Evolutionary conservation across 257 asterid genomes (phyloP).

Genomic region (Solanum neorickii): DNA sequence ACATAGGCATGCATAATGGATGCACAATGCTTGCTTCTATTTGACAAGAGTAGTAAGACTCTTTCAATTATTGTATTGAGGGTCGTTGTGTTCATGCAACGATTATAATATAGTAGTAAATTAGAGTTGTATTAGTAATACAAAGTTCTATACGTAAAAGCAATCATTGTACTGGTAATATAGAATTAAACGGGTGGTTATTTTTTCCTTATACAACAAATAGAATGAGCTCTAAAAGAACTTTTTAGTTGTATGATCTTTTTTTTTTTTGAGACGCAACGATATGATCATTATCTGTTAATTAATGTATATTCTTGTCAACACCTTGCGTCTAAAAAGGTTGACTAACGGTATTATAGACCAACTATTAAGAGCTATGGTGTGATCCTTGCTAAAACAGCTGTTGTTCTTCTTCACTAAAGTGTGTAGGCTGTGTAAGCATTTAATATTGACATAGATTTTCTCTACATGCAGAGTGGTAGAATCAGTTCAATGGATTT

Average conservation of each 20-base stretch:
- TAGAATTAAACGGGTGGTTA: not conserved
- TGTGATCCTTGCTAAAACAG: not conserved
- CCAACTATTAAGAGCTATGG: not conserved
- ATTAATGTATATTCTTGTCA: not conserved
- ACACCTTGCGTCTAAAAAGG: not conserved
- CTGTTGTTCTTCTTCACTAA: not conserved
- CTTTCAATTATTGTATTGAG: not conserved
- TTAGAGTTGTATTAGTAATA: not conserved
- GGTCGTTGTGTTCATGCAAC: not conserved
- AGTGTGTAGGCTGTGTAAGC: not conserved
- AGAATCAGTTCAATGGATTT: slow-evolving; percentile 98
- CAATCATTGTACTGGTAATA: not conserved
- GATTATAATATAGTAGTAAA: not conserved
- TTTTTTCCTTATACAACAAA: not conserved
- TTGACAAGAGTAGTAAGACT: not conserved
- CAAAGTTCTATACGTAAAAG: not conserved
- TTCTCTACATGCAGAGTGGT: slow-evolving; percentile 57
- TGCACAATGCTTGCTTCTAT: not conserved
- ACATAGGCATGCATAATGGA: not conserved
- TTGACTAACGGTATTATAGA: not conserved
- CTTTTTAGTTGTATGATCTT: not conserved
- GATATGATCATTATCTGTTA: not conserved
- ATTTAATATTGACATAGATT: slow-evolving; percentile 2
- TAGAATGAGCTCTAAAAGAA: not conserved
- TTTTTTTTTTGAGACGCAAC: not conserved